A percentile compares a stretch with the other conserved stretches of the same genome.
Conservation (phyloP, 2,329 filamentous ascomycete genomes). For the Helotiales sp. region DNA sequence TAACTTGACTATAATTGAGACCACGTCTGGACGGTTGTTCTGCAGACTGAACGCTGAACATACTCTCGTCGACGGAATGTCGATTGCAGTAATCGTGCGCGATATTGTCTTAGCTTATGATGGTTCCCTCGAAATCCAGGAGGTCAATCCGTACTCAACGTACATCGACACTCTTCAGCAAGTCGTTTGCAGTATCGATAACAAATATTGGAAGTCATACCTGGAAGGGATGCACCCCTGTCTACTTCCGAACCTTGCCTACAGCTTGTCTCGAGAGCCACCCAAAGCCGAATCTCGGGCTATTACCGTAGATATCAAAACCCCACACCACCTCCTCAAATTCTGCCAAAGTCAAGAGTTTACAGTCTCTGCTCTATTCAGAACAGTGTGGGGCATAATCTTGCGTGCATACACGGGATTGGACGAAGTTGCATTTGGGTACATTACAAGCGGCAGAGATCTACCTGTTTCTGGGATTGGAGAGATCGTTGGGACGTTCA, state of each 20-base stretch:
- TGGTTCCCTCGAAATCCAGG: slow-evolving; percentile 22
- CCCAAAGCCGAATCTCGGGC: slow-evolving; percentile 22
- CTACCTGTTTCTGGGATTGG: slow-evolving; percentile 51
- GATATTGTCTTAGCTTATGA: slow-evolving; percentile 50
- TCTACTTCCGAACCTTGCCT: slow-evolving; percentile 45
- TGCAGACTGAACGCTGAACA: slow-evolving; percentile 47
- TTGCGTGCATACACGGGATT: slow-evolving; percentile 45
- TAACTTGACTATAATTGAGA: slow-evolving; percentile 51
- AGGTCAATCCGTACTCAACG: neutral
- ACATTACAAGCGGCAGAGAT: slow-evolving; percentile 49
- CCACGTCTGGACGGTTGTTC: slow-evolving; percentile 46
- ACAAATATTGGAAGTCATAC: slow-evolving; percentile 40
- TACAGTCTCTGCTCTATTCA: slow-evolving; percentile 46
- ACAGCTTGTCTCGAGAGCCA: slow-evolving; percentile 23
- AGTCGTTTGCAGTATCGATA: slow-evolving; percentile 25
- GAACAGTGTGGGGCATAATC: slow-evolving; percentile 48
- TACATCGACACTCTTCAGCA: slow-evolving; percentile 45
- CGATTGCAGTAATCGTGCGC: slow-evolving; percentile 51
- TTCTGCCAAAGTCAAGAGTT: slow-evolving; percentile 47
- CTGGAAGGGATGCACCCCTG: slow-evolving; percentile 38
- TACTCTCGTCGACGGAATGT: slow-evolving; percentile 54
- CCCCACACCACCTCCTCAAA: slow-evolving; percentile 28
- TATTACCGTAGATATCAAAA: slow-evolving; percentile 32
- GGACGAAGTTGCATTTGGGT: slow-evolving; percentile 49
- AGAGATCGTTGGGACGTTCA: slow-evolving; percentile 52